Percentiles rank a stretch among this genome's conserved stretches.
Evolutionary conservation across 345 rosid genomes (phyloP).

Genomic region (Pistacia vera): DNA sequence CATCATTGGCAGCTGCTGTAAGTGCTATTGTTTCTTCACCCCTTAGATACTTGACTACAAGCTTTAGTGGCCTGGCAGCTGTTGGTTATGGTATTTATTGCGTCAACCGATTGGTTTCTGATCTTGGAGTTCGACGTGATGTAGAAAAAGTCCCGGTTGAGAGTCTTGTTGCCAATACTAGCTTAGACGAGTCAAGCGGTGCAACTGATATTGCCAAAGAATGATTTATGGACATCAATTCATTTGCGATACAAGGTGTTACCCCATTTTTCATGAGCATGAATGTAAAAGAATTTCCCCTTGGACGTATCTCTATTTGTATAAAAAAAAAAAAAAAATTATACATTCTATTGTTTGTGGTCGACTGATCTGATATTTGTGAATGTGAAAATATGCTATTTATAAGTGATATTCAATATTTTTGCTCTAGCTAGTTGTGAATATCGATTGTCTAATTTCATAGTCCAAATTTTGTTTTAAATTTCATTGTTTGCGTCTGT

Average conservation of each 20-base stretch:
- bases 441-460: no score
- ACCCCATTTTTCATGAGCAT: not conserved
- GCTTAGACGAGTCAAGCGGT: not conserved
- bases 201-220: constrained; percentile 6
- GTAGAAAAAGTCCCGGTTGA: constrained; percentile 52
- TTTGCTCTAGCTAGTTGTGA: no score
- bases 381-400: no score
- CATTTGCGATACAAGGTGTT: not conserved
- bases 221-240: not conserved
- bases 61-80: constrained; percentile 57
- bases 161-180: constrained; percentile 34
- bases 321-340: no score
- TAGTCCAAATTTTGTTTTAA: no score
- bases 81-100: constrained; percentile 54
- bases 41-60: constrained; percentile 48
- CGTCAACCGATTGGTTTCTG: constrained; percentile 50
- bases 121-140: constrained; percentile 68
- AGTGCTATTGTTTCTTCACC: constrained; percentile 50
- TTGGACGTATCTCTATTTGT: not conserved
- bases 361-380: no score
- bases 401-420: no score
- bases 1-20: constrained; percentile 52
- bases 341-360: no score
- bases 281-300: not conserved
- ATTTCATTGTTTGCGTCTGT: no score